Evolutionary conservation across 352 stramenopile genomes (phyloP).

Genomic region (Pythium volutum): DNA sequence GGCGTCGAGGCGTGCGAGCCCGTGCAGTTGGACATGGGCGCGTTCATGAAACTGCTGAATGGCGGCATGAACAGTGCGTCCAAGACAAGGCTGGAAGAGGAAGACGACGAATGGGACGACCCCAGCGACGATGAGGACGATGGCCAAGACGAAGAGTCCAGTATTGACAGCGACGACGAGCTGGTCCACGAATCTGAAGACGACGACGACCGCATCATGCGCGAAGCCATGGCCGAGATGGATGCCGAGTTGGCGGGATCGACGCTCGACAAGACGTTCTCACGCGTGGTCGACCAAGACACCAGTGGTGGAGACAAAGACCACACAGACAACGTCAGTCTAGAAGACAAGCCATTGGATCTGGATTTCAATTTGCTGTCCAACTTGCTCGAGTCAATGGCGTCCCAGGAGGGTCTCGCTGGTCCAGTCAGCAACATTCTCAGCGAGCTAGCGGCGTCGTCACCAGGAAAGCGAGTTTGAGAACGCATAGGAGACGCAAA

Average conservation of each 20-base stretch:
- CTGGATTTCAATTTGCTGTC: conserved; percentile 83
- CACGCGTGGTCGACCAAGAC: conserved; percentile 4
- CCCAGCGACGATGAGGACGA: conserved; percentile 34
- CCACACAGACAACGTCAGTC: background rate
- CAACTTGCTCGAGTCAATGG: conserved; percentile 79
- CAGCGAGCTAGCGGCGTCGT: conserved; percentile 35
- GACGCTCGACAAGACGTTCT: conserved; percentile 60
- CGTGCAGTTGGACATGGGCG: conserved; percentile 64
- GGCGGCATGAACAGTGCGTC: conserved; percentile 15
- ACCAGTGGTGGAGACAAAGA: background rate
- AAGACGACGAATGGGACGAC: conserved; percentile 16
- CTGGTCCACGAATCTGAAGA: conserved; percentile 26
- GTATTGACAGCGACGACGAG: conserved; percentile 35
- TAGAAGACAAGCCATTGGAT: conserved; percentile 50
- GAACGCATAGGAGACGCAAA: background rate
- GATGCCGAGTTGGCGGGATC: conserved; percentile 57
- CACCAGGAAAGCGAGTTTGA: background rate
- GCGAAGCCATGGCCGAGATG: conserved; percentile 72
- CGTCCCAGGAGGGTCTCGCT: conserved; percentile 66
- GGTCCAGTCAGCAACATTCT: conserved; percentile 78
- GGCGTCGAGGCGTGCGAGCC: conserved; percentile 55
- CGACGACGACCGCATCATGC: conserved; percentile 41
- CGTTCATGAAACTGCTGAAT: conserved; percentile 68
- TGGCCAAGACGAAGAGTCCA: conserved; percentile 30
- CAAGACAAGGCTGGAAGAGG: conserved; percentile 3